Conservation (phyloP, 352 stramenopile species). For the Phytophthora europaea region DNA sequence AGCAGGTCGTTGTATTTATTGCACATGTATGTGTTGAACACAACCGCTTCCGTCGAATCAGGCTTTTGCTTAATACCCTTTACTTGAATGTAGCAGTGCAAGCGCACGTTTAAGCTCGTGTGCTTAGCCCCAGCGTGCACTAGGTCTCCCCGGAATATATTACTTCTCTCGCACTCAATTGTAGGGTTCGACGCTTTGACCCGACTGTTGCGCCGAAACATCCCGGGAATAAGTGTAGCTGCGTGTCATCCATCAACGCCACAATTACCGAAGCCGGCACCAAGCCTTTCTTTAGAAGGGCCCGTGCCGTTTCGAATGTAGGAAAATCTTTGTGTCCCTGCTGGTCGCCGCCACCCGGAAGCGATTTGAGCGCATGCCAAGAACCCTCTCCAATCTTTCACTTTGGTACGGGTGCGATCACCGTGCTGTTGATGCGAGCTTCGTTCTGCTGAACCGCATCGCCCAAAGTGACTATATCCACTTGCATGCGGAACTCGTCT, state of each 20-base stretch:
- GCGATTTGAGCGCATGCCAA: background rate
- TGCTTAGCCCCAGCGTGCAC: background rate
- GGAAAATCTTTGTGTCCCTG: background rate
- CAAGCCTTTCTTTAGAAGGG: background rate
- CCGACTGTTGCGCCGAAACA: background rate
- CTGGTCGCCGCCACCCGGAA: background rate
- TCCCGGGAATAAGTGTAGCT: background rate
- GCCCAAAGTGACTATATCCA: background rate
- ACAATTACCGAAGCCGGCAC: background rate
- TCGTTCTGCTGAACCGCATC: background rate
- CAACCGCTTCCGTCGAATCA: background rate
- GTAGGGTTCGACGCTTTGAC: background rate
- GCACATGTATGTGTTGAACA: background rate
- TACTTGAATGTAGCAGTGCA: background rate
- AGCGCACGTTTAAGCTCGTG: background rate
- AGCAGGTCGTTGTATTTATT: background rate
- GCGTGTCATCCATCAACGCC: background rate
- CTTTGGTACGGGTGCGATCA: background rate
- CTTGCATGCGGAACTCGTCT: background rate
- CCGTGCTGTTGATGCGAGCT: background rate
- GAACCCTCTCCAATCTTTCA: background rate
- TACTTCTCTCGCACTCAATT: too few species aligned
- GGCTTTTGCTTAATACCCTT: background rate
- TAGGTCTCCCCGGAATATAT: background rate
- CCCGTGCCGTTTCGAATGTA: background rate